Base-by-base conservation (phyloP, 225 moss, liverwort and hornwort species). In the Sphagnum contortum region DNA sequence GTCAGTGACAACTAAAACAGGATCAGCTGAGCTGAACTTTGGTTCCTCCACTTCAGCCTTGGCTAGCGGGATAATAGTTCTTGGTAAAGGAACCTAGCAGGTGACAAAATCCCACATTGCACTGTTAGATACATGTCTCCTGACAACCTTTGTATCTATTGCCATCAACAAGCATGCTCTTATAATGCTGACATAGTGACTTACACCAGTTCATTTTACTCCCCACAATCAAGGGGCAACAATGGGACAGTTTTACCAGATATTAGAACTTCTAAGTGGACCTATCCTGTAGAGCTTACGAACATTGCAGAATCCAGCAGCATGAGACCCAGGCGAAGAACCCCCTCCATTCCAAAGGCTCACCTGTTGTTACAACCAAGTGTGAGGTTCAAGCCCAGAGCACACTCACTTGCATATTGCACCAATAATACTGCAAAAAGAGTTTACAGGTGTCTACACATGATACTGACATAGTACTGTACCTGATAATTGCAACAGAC, bases 1-100 rank as follows among this genome's bases (percentile, higher is more conserved):
- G 60, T 96, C 95, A 55, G 87, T 80, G 68, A 98, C 65, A 59
- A 82, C 69, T 68, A 98, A 59, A 45, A 78, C 55, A 70, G 96
- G 89, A 66, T 92, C 90, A 64, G 75, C 68, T 57, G 70, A 72
- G 71, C 69, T 87, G 70, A 98, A 91, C 68, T 84, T 92, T 48
- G 89, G 96, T 69, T 90, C 90, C 80, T 91, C 90, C 75, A 98
- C 77, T 63, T 93, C 96, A 51, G 77, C 76, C 76, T 83, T 87
- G 45, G 64, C 70, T 67, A 98, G 61, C 7, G 81, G 78, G 52
- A 98, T 82, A 47, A 98, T 83, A 50, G 87, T 91, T 60, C 90
- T 79, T 62, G 96, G 96, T 63, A 91, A 76, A 63, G 89, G 60
- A 75, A 87, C 72, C 91, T 94, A 72, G 55, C 46, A 67, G 51